These are phyloP conservation scores for barley (Hordeum vulgare) DNA, from an alignment of 176 grass and related monocot genomes.

Conservation along the genomic window MorexV3_pseudomolecules_assembly NC_058524.1:368628128-368628627, in stretches of 20 bases:
- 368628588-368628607: background rate
- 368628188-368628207: constrained; percentile 53
- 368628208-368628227: constrained; percentile 62
- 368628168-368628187: constrained; percentile 7
- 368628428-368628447: constrained; percentile 15
- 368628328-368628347: constrained; percentile 89
- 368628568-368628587: background rate
- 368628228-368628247: background rate
- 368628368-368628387: constrained; percentile 61
- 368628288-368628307: constrained; percentile 69
- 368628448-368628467: background rate
- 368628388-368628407: constrained; percentile 69
- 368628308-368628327: constrained; percentile 90
- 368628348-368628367: constrained; percentile 90
- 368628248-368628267: constrained; percentile 17
- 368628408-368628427: background rate
- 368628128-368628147: constrained; percentile 4
- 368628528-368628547: constrained; percentile 88
- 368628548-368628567: constrained; percentile 65
- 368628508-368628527: constrained; percentile 80
- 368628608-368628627: constrained; percentile 19
- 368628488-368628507: constrained; percentile 86
- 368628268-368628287: constrained; percentile 17
- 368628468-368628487: constrained; percentile 37
- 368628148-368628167: constrained; percentile 23